A percentile compares a stretch with the other conserved stretches of the same genome.
These are phyloP conservation scores for Pseudogymnoascus sp. DNA, from an alignment of 2,329 filamentous ascomycete genomes.

Conservation along the genomic window DNA sequence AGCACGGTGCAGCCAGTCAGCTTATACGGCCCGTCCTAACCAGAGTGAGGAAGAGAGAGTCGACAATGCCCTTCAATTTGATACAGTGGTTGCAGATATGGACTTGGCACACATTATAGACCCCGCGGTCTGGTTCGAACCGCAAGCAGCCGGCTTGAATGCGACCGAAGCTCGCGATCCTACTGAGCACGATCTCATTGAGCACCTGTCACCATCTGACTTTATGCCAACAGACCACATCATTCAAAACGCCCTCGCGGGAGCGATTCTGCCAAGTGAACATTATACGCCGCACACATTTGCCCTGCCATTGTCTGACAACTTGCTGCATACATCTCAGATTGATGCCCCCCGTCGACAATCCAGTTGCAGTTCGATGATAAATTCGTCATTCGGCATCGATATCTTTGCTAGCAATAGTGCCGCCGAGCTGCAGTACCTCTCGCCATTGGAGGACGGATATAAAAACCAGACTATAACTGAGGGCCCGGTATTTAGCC, in stretches of 20 bases:
- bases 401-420: background rate
- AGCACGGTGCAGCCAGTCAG: background rate
- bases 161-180: background rate
- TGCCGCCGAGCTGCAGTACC: background rate
- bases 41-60: background rate
- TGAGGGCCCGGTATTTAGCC: background rate
- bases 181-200: background rate
- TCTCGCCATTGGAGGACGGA: background rate
- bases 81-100: background rate
- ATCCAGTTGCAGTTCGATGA: background rate
- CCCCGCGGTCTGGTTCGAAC: background rate
- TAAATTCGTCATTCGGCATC: background rate
- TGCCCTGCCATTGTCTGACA: background rate
- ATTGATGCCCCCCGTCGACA: background rate
- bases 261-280: background rate
- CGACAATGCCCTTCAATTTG: background rate
- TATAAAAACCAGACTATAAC: background rate
- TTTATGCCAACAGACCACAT: background rate
- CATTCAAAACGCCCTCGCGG: background rate
- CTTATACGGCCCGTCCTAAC: background rate
- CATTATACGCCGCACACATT: background rate
- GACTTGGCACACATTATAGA: background rate
- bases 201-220: background rate
- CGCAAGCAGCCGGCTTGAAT: background rate
- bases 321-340: background rate